Evolutionary conservation across 345 rosid genomes (phyloP), one percentile per base, ranked within the genome.

Genomic region (Murraya koenigii): DNA sequence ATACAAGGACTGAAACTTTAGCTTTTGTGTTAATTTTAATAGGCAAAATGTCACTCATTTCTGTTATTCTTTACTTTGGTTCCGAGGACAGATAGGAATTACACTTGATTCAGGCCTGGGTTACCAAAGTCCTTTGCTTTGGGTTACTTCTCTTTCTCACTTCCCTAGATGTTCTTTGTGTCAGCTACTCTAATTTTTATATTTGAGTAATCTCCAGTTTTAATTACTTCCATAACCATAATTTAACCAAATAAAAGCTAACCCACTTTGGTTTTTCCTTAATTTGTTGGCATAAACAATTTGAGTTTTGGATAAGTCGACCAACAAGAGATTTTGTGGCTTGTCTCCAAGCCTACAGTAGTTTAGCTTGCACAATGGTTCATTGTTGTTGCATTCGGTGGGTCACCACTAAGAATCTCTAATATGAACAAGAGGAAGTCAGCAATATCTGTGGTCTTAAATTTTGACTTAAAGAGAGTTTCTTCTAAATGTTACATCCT

Each of bases 91-190:
- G 78, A 79, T 71, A 25, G 83, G 89, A 76, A 84, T 85, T 87
- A 82, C 80, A 78, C 77, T 85, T 62, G 84, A 82, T 76, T 81
- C 85, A 77, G 89, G 85, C 80, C 85, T 77, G 89, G 86, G 80
- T 81, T 82, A 81, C 85, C 85, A 83, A 82, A 85, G 85, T 85
- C 74, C 78, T 74, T 84, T 85, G 83, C 88, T 88, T 86, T 82
- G 71, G 38, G 36, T 39, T 63, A 19, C 56, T 63, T 74, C 82
- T 65, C 91, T 89, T 89, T 89, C 91, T 81, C 90, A 78, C 88
- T 88, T 88, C 90, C 93, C 91, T 80, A 87, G 85, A 91, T 85
- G 90, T 91, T 91, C 91, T 63, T 76, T 81, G 79, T 84, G 89
- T 84, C 84, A 81, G 84, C 76, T 77, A 7, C 63, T 81, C 76